Conservation (phyloP, 129 eudicot species). For the Flaveria brownii region DNA sequence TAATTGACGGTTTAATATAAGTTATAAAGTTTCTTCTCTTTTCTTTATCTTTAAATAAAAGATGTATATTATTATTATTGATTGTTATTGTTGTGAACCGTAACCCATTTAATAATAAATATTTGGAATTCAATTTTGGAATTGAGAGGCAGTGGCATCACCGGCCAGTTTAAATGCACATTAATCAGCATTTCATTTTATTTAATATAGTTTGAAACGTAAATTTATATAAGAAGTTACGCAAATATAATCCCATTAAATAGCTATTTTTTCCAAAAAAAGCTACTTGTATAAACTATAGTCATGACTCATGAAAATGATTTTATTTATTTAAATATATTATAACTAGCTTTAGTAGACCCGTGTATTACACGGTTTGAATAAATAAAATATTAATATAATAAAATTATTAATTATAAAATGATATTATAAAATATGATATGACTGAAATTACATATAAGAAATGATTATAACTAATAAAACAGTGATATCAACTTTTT, state of each 20-base stretch:
- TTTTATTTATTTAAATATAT: neutral
- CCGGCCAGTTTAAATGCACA: constrained; percentile 30
- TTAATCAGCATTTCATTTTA: constrained; percentile 19
- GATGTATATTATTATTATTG: neutral
- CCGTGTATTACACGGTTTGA: too few species aligned
- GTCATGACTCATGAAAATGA: neutral
- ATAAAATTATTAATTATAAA: too few species aligned
- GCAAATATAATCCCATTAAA: neutral
- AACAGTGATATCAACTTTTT: too few species aligned
- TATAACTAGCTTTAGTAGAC: neutral
- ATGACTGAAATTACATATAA: too few species aligned
- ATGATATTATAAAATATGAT: too few species aligned
- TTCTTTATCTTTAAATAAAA: neutral
- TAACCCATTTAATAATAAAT: constrained; percentile 10
- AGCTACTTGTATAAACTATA: neutral
- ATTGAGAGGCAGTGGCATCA: constrained; percentile 6
- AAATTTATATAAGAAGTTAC: neutral
- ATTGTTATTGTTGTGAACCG: constrained; percentile 4
- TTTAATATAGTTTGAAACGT: neutral
- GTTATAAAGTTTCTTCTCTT: neutral
- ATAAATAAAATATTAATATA: too few species aligned
- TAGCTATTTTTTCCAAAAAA: too few species aligned
- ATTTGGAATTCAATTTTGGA: constrained; percentile 17
- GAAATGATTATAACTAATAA: too few species aligned
- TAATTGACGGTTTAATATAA: neutral